Percentiles rank a stretch among this genome's conserved stretches.
Conservation (phyloP, 495 filamentous ascomycete species). For the Xylaria nigripes region DNA sequence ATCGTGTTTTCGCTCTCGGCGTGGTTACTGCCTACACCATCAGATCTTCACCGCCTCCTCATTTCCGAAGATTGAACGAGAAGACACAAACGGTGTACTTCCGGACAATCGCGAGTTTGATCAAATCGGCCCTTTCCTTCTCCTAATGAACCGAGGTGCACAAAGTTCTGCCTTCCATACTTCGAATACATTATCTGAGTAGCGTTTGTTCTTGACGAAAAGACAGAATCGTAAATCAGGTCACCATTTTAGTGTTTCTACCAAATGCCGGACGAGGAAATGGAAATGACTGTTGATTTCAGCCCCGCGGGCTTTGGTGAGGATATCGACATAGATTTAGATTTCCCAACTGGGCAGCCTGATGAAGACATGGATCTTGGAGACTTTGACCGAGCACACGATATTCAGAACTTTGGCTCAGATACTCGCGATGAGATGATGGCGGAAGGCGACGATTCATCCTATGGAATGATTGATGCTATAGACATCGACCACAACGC, state of each 20-base stretch:
- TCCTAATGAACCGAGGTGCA: slow-evolving; percentile 1
- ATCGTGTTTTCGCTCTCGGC: neutral
- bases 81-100: neutral
- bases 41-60: neutral
- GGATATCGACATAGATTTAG: slow-evolving; percentile 70
- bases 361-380: slow-evolving; percentile 61
- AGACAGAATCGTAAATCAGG: neutral
- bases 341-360: slow-evolving; percentile 50
- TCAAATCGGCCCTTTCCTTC: neutral
- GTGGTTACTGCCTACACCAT: neutral
- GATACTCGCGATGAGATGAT: slow-evolving; percentile 38
- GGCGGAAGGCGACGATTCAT: slow-evolving; percentile 36
- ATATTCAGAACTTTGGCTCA: slow-evolving; percentile 20
- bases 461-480: slow-evolving; percentile 33
- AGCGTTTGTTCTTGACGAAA: neutral
- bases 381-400: slow-evolving; percentile 25
- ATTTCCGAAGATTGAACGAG: neutral
- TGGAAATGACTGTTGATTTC: slow-evolving; percentile 47
- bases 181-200: neutral
- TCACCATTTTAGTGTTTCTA: slow-evolving; percentile 14
- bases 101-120: neutral
- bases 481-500: slow-evolving; percentile 30
- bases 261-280: slow-evolving; percentile 48
- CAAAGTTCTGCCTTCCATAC: neutral
- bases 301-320: slow-evolving; percentile 40